Evolutionary conservation across 306 rosid species (phyloP), one percentile per base, ranked within the genome.

Genomic region (Pterocarpus macrocarpus): DNA sequence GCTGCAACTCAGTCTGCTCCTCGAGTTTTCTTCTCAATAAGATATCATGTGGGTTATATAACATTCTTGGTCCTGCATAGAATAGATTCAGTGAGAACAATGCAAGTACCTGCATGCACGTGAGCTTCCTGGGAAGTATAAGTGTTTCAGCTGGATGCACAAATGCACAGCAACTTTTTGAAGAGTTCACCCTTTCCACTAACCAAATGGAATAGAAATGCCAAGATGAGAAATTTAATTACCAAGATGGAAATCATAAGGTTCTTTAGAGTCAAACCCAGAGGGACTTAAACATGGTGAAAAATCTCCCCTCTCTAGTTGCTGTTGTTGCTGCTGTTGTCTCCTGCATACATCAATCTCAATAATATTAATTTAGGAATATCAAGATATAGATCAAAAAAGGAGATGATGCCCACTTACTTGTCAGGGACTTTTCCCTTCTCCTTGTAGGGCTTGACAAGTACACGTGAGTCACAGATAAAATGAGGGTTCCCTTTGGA

Each of bases 391-490:
- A 81, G 36, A 36, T 38, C 32, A 56, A 82, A 55, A 50, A 73
- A 81, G 56, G 65, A 71, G 49, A 45, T 10, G 57, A 69, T 35
- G 63, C 8, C 14, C 4, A 15, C 88, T 73, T 89, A 95, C 99
- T 91, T 95, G 17, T 95, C 99, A 16, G 90, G 89, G 77, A 90
- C 65, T 90, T 95, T 95, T 41, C 99, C 99, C 85, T 95, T 95
- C 90, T 95, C 99, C 93, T 95, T 95, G 85, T 95, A 95, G 47
- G 99, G 98, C 89, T 95, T 95, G 70, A 95, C 99, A 71, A 95
- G 99, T 8, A 95, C 99, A 2, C 99, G 98, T 1, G 98, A 95
- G 73, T 95, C 97, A 10, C 99, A 95, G 73, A 95, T 95, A 73
- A 93, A 95, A 89, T 95, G 99, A 9, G 99, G 99, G 83, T 95